Evolutionary conservation across 768 basidiomycete species (phyloP), one percentile per base, ranked within the genome.

Genomic region (Neoboletus subvelutipes): DNA sequence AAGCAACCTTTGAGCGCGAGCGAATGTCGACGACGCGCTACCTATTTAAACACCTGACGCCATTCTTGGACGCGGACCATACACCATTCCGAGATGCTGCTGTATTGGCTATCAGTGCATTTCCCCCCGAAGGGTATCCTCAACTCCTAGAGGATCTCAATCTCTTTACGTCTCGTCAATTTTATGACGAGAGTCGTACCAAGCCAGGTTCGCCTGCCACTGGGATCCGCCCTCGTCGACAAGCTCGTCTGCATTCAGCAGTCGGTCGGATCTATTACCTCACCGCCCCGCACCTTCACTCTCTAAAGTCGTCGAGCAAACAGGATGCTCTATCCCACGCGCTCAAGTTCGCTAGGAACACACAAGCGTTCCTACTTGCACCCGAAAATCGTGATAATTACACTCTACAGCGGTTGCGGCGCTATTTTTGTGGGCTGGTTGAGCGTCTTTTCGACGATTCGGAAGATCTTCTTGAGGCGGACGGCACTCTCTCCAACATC

Each of bases 391-490:
- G 88, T 28, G 88, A 92, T 48, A 88, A 88, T 58, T 85, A 82
- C 63, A 82, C 89, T 2, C 72, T 94, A 28, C 91, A 95, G 59
- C 83, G 86, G 9, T 77, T 96, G 31, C 86, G 94, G 29, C 85
- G 92, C 26, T 95, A 92, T 69, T 97, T 96, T 70, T 97, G 94
- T 65, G 89, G 92, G 20, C 84, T 88, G 0, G 84, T 97, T 4
- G 92, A 94, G 70, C 85, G 88, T 49, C 80, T 97, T 11, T 93
- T 94, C 57, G 88, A 92, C 61, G 88, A 83, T 15, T 73, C 90
- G 31, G 80, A 85, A 3, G 78, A 78, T 34, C 76, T 92, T 29
- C 85, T 86, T 49, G 86, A 89, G 56, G 83, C 85, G 1, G 92
- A 94, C 50, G 79, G 86, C 67, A 83, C 90, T 50, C 85, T 89